phyloP scores from a whole-genome alignment of 768 basidiomycete species.

The Zangia roseola region DNA sequence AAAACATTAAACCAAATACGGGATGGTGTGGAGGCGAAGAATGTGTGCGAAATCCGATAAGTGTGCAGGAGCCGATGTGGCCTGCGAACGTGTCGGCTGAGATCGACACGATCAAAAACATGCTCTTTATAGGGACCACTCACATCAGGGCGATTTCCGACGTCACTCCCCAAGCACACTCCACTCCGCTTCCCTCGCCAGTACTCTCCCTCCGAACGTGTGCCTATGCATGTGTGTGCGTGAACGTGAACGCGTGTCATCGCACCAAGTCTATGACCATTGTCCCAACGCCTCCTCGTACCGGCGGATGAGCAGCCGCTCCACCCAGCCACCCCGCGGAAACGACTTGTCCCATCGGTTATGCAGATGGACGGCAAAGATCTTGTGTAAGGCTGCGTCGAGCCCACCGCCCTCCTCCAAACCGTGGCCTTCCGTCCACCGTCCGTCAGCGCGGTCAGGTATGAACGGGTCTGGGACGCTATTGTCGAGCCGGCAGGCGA shows the following conservation, averaged over 20 bases:
- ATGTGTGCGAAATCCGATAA: too few relatives aligned
- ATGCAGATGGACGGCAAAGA: slow-evolving; percentile 91
- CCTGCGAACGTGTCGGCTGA: too few relatives aligned
- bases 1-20: too few relatives aligned
- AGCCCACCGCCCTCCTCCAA: slow-evolving; percentile 62
- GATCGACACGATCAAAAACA: too few relatives aligned
- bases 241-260: not conserved
- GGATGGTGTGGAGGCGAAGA: too few relatives aligned
- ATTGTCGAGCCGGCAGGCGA: slow-evolving; percentile 88
- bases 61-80: too few relatives aligned
- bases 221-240: too few relatives aligned
- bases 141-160: too few relatives aligned
- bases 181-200: too few relatives aligned
- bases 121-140: too few relatives aligned
- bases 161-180: too few relatives aligned
- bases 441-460: slow-evolving; percentile 48
- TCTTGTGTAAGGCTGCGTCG: slow-evolving; percentile 58
- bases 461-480: slow-evolving; percentile 89
- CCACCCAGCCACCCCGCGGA: slow-evolving; percentile 83
- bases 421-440: slow-evolving; percentile 57
- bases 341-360: slow-evolving; percentile 93
- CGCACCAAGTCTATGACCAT: not conserved
- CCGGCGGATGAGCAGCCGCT: slow-evolving; percentile 64
- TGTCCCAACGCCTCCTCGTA: slow-evolving; percentile 45
- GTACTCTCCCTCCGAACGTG: too few relatives aligned